Evolutionary conservation across 768 basidiomycete species (phyloP).

Genomic region (Daedaleopsis nitida): DNA sequence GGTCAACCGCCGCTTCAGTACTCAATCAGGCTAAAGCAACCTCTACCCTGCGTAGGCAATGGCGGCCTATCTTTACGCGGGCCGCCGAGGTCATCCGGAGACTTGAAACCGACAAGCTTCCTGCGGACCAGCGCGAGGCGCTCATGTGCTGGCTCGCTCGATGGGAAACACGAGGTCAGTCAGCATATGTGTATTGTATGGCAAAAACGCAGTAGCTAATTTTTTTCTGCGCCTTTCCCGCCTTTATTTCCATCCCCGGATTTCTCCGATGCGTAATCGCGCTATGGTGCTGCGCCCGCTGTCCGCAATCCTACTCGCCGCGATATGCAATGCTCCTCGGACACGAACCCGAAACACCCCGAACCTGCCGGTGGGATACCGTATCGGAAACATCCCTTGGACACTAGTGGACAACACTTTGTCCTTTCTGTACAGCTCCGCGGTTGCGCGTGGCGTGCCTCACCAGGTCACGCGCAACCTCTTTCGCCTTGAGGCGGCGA

Average conservation of each 20-base stretch:
- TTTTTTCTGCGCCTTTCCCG: too few species aligned
- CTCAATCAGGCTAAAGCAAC: conserved; percentile 50
- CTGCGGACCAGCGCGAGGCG: conserved; percentile 30
- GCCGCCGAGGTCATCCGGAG: conserved; percentile 47
- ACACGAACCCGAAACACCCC: neutral
- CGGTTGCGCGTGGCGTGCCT: conserved; percentile 60
- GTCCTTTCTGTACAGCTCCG: conserved; percentile 60
- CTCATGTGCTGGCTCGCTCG: conserved; percentile 45
- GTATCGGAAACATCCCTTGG: neutral
- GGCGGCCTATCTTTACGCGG: conserved; percentile 56
- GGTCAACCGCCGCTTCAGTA: conserved; percentile 58
- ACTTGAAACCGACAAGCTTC: conserved; percentile 36
- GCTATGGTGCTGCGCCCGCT: neutral
- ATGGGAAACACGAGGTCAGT: conserved; percentile 61
- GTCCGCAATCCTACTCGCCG: neutral
- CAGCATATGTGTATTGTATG: neutral
- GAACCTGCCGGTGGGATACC: neutral
- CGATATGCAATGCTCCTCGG: too few species aligned
- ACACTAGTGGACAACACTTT: conserved; percentile 68
- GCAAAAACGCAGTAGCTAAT: too few species aligned
- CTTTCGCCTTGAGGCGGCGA: conserved; percentile 39
- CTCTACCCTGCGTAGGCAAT: conserved; percentile 48
- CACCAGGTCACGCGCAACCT: conserved; percentile 63
- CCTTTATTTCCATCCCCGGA: neutral
- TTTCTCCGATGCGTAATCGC: too few species aligned